Base-by-base conservation (phyloP, 306 rosid species). In the Trifolium fragiferum region DNA sequence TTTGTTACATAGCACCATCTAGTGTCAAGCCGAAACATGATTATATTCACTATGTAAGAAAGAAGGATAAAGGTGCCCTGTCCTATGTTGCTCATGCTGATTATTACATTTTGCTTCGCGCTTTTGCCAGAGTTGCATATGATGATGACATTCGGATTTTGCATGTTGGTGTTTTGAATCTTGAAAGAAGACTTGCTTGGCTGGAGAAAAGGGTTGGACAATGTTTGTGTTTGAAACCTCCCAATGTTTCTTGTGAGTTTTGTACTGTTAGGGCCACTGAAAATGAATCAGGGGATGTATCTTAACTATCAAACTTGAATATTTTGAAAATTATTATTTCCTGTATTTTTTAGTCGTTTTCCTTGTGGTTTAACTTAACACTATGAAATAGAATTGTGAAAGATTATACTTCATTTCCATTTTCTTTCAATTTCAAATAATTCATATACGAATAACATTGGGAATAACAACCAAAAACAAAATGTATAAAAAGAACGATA, bases 71-170 rank as follows among this genome's bases (percentile, higher is more conserved):
- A 44, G 97, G 97, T 73, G 87, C 83, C 23, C 67, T 74, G 32
- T 78, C 87, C 14, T 91, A 89, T 55, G 92, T 33, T 30, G 94
- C 92, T 15, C 97, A 91, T 80, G 97, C 98, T 16, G 98, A 93
- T 81, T 93, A 91, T 75, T 93, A 91, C 87, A 84, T 91, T 64
- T 69, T 91, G 79, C 98, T 93, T 55, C 89, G 96, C 8, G 90
- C 92, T 69, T 89, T 88, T 59, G 90, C 98, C 2, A 80, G 78
- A 78, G 84, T 76, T 84, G 96, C 92, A 7, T 84, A 86, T 70
- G 90, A 85, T 70, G 89, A 91, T 62, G 96, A 89, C 70, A 78
- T 76, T 63, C 84, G 94, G 73, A 82, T 86, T 40, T 80, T 93
- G 94, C 94, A 93, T 82, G 46, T 86, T 41, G 94, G 88, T 35